Conservation (phyloP, 176 grass and related monocot genomes). For the Phoenix dactylifera region DNA sequence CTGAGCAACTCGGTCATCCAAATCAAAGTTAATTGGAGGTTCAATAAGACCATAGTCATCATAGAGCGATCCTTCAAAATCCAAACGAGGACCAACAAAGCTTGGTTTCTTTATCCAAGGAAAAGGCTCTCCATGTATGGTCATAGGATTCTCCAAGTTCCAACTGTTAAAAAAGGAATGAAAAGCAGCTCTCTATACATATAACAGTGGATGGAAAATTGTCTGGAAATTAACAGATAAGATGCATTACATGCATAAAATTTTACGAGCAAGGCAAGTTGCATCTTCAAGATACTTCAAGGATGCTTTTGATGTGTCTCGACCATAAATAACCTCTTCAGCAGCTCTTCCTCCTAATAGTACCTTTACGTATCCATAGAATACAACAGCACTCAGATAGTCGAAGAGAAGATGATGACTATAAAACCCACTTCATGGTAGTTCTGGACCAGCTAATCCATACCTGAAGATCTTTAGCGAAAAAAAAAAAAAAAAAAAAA, state of each 20-base stretch:
- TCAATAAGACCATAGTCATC: conserved; percentile 7
- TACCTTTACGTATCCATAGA: conserved; percentile 9
- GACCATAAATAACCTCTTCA: conserved; percentile 33
- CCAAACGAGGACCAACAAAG: conserved; percentile 20
- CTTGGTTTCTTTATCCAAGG: conserved; percentile 25
- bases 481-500: too few species aligned
- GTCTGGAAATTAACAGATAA: not conserved
- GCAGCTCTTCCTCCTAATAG: conserved; percentile 28
- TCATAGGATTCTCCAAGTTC: conserved; percentile 37
- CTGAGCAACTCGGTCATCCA: conserved; percentile 18
- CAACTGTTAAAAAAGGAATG: conserved; percentile 13
- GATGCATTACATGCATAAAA: conserved; percentile 24
- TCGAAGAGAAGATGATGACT: not conserved
- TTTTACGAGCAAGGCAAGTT: conserved; percentile 35
- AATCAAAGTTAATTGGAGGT: conserved; percentile 19
- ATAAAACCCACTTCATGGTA: too few species aligned
- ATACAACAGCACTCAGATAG: not conserved
- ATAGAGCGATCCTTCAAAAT: conserved; percentile 27
- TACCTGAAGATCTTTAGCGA: conserved; percentile 24
- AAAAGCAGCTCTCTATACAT: not conserved
- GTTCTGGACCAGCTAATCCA: not conserved
- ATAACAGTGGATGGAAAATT: not conserved
- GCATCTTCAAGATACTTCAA: conserved; percentile 34
- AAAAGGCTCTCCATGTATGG: conserved; percentile 23
- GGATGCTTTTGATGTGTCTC: conserved; percentile 30